phyloP scores from a whole-genome alignment of 306 rosid species.

The Mucuna pruriens region DNA sequence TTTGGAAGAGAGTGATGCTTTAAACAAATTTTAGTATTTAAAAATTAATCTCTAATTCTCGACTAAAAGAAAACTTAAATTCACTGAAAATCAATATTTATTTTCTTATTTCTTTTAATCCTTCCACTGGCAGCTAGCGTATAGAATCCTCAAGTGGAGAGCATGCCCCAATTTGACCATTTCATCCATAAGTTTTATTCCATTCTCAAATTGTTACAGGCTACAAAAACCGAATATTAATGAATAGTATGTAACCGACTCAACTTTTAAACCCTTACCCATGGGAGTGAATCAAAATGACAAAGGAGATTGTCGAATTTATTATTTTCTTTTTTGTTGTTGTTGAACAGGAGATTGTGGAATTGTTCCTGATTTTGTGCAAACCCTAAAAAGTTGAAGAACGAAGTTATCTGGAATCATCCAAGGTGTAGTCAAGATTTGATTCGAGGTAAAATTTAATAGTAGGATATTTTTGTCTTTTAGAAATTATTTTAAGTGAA shows the following conservation, averaged over 20 bases:
- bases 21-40: no score
- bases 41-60: no score
- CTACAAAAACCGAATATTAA: not conserved
- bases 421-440: not conserved
- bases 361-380: not conserved
- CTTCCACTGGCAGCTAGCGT: no score
- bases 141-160: no score
- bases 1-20: no score
- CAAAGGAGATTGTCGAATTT: no score
- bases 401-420: not conserved
- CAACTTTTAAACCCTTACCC: not conserved
- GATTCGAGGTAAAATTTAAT: not conserved
- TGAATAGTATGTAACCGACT: not conserved
- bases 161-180: not conserved
- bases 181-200: not conserved
- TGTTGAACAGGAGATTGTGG: not conserved
- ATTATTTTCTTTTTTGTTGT: no score
- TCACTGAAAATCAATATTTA: no score
- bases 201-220: not conserved
- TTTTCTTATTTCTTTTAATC: no score
- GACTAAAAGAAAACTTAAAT: no score
- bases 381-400: not conserved
- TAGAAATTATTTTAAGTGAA: no score
- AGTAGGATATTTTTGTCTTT: not conserved
- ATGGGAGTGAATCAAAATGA: not conserved